Percentiles rank a stretch among this genome's conserved stretches.
Evolutionary conservation across 345 rosid genomes (phyloP).

Genomic region (Ailanthus altissimus): DNA sequence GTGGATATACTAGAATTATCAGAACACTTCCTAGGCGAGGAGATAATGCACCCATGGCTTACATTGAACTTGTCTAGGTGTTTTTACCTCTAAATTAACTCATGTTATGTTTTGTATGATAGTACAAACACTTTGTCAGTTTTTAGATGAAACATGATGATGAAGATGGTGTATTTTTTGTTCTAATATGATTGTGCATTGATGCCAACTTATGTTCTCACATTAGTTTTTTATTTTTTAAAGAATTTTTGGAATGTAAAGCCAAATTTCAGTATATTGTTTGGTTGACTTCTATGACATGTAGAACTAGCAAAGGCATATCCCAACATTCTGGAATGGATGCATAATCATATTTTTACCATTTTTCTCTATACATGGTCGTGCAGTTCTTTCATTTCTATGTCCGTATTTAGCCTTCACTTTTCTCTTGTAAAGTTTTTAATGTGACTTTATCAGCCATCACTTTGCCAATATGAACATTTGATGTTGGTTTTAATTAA

Average conservation of each 20-base stretch:
- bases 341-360: background rate
- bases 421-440: background rate
- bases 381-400: background rate
- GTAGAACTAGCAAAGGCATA: background rate
- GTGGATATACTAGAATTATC: conserved; percentile 94
- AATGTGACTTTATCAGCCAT: background rate
- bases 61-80: conserved; percentile 79
- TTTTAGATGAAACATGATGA: background rate
- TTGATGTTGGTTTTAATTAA: conserved; percentile 7
- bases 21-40: conserved; percentile 95
- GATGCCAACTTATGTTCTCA: background rate
- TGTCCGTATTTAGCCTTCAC: background rate
- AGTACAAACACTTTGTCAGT: conserved; percentile 1
- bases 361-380: background rate
- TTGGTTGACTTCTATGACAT: background rate
- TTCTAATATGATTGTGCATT: background rate
- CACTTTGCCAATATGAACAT: background rate
- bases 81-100: background rate
- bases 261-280: background rate
- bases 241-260: background rate
- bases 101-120: background rate
- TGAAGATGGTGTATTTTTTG: background rate
- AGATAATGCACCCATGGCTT: conserved; percentile 99
- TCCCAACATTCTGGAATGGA: background rate
- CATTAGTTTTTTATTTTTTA: background rate